phyloP scores from a whole-genome alignment of 169 alveolate species.

The Ichthyophthirius multifiliis region DNA sequence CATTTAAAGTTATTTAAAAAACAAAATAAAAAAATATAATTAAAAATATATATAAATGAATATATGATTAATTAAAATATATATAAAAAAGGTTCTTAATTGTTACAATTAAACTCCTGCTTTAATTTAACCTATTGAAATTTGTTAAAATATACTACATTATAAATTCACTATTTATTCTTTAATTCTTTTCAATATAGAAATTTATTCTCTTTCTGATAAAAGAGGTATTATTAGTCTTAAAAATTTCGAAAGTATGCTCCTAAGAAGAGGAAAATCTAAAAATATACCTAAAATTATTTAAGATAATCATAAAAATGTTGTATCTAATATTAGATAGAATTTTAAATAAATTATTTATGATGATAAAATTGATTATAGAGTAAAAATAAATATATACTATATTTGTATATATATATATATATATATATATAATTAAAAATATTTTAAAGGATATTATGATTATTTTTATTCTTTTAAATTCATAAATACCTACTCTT shows the following conservation, averaged over 20 bases:
- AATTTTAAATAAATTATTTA: background rate
- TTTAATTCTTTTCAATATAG: background rate
- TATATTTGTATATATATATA: too few species aligned
- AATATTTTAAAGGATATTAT: background rate
- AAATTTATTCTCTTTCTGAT: background rate
- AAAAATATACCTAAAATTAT: background rate
- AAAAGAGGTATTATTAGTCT: background rate
- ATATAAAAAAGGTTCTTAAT: background rate
- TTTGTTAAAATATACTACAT: background rate
- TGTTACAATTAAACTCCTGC: background rate
- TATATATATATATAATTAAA: background rate
- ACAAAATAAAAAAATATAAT: background rate
- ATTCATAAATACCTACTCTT: background rate
- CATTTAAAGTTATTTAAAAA: background rate
- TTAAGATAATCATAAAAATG: background rate
- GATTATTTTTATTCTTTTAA: background rate
- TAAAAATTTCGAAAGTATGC: background rate
- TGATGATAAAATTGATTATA: background rate
- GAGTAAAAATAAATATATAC: background rate
- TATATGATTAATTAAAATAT: background rate
- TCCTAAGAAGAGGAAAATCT: slow-evolving; percentile 4
- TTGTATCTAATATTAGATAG: background rate
- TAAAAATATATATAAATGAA: background rate
- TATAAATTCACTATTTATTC: background rate
- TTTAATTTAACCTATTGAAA: background rate